Evolutionary conservation across 2,329 filamentous ascomycete species (phyloP).

Genomic region (Neonectria hederae): DNA sequence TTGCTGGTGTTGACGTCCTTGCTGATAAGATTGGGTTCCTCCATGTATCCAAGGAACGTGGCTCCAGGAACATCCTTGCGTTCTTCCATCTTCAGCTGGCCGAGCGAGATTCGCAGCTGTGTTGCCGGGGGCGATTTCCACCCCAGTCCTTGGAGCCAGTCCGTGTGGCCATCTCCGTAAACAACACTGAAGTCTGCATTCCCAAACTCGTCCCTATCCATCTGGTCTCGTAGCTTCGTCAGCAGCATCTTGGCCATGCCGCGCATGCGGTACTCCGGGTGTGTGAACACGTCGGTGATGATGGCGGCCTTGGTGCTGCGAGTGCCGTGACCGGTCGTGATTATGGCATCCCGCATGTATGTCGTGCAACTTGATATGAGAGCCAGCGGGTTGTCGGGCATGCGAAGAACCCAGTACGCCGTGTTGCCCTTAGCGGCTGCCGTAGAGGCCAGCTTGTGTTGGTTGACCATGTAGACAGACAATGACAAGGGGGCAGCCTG

Average conservation of each 20-base stretch:
- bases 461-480: constrained; percentile 25
- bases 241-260: constrained; percentile 51
- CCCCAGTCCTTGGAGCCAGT: constrained; percentile 47
- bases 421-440: constrained; percentile 8
- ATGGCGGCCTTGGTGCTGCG: constrained; percentile 42
- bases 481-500: constrained; percentile 29
- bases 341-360: constrained; percentile 37
- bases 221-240: constrained; percentile 43
- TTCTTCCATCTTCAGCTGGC: constrained; percentile 29
- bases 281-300: constrained; percentile 50
- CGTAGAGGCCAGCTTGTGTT: constrained; percentile 22
- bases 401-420: constrained; percentile 45
- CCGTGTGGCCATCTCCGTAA: constrained; percentile 47
- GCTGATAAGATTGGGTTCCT: constrained; percentile 36
- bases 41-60: constrained; percentile 35
- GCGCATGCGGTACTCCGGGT: constrained; percentile 44
- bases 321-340: constrained; percentile 31
- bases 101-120: constrained; percentile 46
- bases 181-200: constrained; percentile 48
- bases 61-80: constrained; percentile 32
- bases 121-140: constrained; percentile 46
- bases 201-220: constrained; percentile 39
- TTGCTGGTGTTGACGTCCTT: constrained; percentile 39
- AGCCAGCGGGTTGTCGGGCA: constrained; percentile 39
- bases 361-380: constrained; percentile 49